Evolutionary conservation across 768 basidiomycete genomes (phyloP).

Genomic region (Leccinum truebloodii): DNA sequence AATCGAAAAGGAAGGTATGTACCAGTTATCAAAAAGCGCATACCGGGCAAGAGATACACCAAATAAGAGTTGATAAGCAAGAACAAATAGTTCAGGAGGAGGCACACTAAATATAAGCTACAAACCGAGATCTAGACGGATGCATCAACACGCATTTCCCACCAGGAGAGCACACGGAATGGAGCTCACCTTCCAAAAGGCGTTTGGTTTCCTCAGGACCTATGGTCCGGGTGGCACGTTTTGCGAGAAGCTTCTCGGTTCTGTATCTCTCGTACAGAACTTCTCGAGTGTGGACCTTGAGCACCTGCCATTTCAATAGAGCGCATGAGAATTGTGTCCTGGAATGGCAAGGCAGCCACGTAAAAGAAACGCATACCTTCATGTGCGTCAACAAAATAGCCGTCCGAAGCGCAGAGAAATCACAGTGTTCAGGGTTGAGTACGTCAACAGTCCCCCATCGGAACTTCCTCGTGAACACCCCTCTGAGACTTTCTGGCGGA

Average conservation of each 20-base stretch:
- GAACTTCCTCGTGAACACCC: conserved; percentile 76
- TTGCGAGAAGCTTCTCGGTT: conserved; percentile 86
- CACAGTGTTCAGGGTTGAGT: conserved; percentile 82
- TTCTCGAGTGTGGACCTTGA: conserved; percentile 83
- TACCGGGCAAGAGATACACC: conserved; percentile 13
- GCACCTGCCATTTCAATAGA: conserved; percentile 47
- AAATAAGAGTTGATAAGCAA: conserved; percentile 24
- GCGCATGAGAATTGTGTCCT: conserved; percentile 8
- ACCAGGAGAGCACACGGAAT: conserved; percentile 19
- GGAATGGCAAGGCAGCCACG: conserved; percentile 18
- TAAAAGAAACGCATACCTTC: conserved; percentile 48
- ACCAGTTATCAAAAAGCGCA: conserved; percentile 4
- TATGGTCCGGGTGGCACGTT: conserved; percentile 79
- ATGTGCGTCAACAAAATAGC: conserved; percentile 83
- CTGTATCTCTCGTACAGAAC: conserved; percentile 92
- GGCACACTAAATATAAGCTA: conserved; percentile 33
- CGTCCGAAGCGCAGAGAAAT: conserved; percentile 83
- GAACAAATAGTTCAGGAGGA: conserved; percentile 18
- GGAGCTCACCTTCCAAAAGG: conserved; percentile 64
- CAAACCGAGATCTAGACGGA: conserved; percentile 46
- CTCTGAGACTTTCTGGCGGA: conserved; percentile 68
- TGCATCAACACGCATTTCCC: conserved; percentile 27
- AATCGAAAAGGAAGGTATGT: conserved; percentile 4
- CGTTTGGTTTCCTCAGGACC: conserved; percentile 72
- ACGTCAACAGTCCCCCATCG: conserved; percentile 91